Evolutionary conservation across 2,329 filamentous ascomycete species (phyloP).

Genomic region (Colletotrichum sp.): DNA sequence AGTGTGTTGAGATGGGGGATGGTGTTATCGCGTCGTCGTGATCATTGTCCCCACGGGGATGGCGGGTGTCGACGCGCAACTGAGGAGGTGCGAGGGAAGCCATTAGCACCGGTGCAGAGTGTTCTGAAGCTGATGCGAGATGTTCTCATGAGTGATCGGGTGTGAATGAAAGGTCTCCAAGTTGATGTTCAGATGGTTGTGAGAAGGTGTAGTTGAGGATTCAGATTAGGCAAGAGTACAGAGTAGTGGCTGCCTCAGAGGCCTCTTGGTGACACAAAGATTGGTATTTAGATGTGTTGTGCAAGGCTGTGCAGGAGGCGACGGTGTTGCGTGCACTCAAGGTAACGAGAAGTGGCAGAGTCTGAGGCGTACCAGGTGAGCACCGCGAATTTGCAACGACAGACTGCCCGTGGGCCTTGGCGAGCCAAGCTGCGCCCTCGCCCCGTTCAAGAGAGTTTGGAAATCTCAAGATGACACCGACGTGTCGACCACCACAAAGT

Average conservation of each 20-base stretch:
- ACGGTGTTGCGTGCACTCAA: neutral
- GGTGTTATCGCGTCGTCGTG: conserved; percentile 21
- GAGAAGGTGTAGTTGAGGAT: neutral
- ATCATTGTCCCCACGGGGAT: conserved; percentile 5
- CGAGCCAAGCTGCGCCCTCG: conserved; percentile 4
- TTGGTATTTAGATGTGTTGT: conserved; percentile 1
- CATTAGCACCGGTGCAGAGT: conserved; percentile 13
- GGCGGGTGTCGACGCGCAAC: conserved; percentile 18
- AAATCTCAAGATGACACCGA: neutral
- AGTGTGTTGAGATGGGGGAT: conserved; percentile 23
- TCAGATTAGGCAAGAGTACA: neutral
- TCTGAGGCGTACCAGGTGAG: neutral
- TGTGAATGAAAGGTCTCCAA: neutral
- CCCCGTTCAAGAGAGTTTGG: conserved; percentile 11
- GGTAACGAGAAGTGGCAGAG: neutral
- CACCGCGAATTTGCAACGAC: neutral
- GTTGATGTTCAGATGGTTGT: neutral
- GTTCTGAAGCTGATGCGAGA: neutral
- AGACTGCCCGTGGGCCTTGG: neutral
- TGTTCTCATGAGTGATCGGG: neutral
- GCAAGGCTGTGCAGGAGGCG: neutral
- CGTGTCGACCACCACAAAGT: neutral
- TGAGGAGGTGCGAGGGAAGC: conserved; percentile 20
- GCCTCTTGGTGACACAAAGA: neutral
- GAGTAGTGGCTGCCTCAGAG: neutral